Base-by-base conservation (phyloP, 2,329 filamentous ascomycete species). In the Penicillium sp. region DNA sequence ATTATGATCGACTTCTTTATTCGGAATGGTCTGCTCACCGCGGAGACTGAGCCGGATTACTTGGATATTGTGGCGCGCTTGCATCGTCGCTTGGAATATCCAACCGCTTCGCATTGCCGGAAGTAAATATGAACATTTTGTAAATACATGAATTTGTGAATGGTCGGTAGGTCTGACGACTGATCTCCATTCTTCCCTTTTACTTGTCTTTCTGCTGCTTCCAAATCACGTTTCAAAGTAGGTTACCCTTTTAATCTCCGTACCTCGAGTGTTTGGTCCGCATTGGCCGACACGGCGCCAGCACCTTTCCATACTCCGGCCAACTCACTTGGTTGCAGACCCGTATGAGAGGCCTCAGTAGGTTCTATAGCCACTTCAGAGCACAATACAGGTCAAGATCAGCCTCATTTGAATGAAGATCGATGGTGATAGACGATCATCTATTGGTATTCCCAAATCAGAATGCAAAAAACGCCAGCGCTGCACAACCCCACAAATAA, bases 391-490 rank as follows among this genome's bases (percentile, higher is more conserved):
- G 27, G 27, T 8, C 11, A 30, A 30, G 27, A 9, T 3, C 28
- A 3, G 28, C 35, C 11, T 38, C 18, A 38, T 9, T 20, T 27
- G 41, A 48, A 24, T 33, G 46, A 42, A 42, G 46, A 42, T 48
- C 46, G 46, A 48, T 41, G 35, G 31, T 16, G 16, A 33, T 36
- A 55, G 57, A 57, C 61, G 54, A 61, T 61, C 56, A 64, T 69
- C 61, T 69, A 66, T 69, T 65, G 61, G 63, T 69, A 69, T 66
- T 63, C 62, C 64, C 64, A 64, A 60, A 62, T 59, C 56, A 65
- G 63, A 64, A 67, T 66, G 62, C 61, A 63, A 68, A 67, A 66
- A 65, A 75, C 72, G 70, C 72, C 72, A 61, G 65, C 71, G 72
- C 72, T 74, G 64, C 67, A 71, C 62, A 61, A 62, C 46, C 53